Evolutionary conservation across 257 asterid genomes (phyloP).

Genomic region (Solanum habrochaites): DNA sequence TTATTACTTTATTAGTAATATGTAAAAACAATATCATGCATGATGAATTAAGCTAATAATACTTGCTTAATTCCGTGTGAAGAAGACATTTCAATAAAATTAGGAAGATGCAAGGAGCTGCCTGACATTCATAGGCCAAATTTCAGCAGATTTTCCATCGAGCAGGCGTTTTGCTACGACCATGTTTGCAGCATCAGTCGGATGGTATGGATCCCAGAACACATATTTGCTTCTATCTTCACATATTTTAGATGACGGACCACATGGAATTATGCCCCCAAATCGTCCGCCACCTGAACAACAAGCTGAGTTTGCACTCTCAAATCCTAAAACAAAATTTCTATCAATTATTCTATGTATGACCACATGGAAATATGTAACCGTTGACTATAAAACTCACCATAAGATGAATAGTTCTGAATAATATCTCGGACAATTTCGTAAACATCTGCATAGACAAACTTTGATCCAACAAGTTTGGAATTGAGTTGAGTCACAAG

Average conservation of each 20-base stretch:
- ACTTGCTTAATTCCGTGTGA: background rate
- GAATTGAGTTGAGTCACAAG: constrained; percentile 28
- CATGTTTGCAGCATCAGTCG: constrained; percentile 51
- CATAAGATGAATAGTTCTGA: constrained; percentile 31
- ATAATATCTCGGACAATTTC: constrained; percentile 38
- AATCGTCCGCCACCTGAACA: constrained; percentile 43
- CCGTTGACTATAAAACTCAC: constrained; percentile 7
- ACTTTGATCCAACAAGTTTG: constrained; percentile 33
- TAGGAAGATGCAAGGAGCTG: constrained; percentile 19
- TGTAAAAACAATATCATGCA: background rate
- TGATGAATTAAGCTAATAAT: background rate
- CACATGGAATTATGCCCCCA: constrained; percentile 71
- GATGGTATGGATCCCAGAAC: constrained; percentile 84
- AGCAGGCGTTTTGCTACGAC: constrained; percentile 41
- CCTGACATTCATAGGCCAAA: constrained; percentile 55
- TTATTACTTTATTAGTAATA: background rate
- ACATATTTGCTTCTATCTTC: constrained; percentile 51
- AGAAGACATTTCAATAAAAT: background rate
- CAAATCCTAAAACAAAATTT: constrained; percentile 31
- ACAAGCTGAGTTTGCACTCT: constrained; percentile 48
- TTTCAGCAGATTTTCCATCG: constrained; percentile 33
- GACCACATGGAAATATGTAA: background rate
- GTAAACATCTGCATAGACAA: constrained; percentile 62
- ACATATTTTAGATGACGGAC: constrained; percentile 49
- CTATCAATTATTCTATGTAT: background rate